Evolutionary conservation across 345 rosid species (phyloP).

Genomic region (Sonneratia caseolaris): DNA sequence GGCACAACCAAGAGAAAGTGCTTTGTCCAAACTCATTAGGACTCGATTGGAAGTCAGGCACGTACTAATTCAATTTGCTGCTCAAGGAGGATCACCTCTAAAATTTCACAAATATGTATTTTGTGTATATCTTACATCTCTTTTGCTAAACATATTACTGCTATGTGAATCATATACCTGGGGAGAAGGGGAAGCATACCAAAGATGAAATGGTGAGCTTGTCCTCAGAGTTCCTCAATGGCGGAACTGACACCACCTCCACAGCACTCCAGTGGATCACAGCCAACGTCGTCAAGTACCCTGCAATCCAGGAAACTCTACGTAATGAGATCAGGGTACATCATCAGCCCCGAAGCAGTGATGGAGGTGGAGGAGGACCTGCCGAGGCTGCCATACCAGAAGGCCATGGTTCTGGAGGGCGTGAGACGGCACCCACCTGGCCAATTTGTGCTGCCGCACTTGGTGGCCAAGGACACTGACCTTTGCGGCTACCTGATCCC

Average conservation of each 20-base stretch:
- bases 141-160: no score
- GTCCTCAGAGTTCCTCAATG: neutral
- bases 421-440: neutral
- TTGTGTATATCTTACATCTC: neutral
- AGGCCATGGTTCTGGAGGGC: neutral
- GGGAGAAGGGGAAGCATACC: neutral
- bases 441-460: neutral
- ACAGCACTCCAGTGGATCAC: neutral
- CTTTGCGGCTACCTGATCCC: neutral
- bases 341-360: neutral
- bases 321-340: neutral
- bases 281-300: neutral
- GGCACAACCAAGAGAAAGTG: conserved; percentile 1
- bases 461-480: neutral
- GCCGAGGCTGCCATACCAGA: neutral
- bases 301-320: neutral
- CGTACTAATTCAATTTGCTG: neutral
- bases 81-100: neutral
- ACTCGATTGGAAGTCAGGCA: neutral
- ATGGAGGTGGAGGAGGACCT: neutral
- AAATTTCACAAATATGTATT: neutral
- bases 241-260: neutral
- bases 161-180: neutral
- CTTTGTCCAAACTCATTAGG: conserved; percentile 2
- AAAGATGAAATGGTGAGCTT: neutral